Evolutionary conservation across 202 grass and related monocot genomes (phyloP).

Genomic region (Carex arenaria): DNA sequence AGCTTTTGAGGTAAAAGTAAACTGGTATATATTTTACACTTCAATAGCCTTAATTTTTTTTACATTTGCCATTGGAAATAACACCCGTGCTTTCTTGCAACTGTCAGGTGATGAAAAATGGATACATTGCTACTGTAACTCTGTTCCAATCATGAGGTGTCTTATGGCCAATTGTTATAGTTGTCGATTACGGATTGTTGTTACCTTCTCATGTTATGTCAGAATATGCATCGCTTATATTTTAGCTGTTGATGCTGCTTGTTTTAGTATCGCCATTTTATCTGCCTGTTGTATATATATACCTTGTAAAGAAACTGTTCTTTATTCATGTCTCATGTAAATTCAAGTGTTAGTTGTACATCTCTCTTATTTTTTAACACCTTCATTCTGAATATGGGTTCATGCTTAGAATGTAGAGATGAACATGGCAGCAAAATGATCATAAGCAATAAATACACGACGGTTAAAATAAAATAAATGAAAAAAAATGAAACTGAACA

Average conservation of each 20-base stretch:
- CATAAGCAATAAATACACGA: too few relatives aligned
- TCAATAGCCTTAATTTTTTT: background rate
- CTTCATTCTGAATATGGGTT: too few relatives aligned
- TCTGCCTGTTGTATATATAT: constrained; percentile 19
- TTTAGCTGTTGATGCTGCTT: constrained; percentile 11
- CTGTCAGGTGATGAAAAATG: constrained; percentile 93
- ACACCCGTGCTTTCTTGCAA: background rate
- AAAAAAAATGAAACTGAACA: too few relatives aligned
- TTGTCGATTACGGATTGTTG: constrained; percentile 11
- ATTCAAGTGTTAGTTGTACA: too few relatives aligned
- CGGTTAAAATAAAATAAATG: too few relatives aligned
- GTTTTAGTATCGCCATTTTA: constrained; percentile 10
- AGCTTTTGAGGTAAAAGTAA: constrained; percentile 86
- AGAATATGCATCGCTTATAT: background rate
- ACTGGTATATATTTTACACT: background rate
- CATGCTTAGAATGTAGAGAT: too few relatives aligned
- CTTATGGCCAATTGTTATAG: background rate
- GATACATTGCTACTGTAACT: constrained; percentile 87
- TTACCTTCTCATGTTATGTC: background rate
- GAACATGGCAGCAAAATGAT: too few relatives aligned
- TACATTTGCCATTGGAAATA: background rate
- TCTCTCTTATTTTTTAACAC: too few relatives aligned
- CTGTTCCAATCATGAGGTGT: constrained; percentile 74
- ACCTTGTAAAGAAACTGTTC: background rate
- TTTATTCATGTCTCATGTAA: background rate